These are phyloP conservation scores for Pisolithus marmoratus DNA, from an alignment of 768 basidiomycete species.

Conservation along the genomic window DNA sequence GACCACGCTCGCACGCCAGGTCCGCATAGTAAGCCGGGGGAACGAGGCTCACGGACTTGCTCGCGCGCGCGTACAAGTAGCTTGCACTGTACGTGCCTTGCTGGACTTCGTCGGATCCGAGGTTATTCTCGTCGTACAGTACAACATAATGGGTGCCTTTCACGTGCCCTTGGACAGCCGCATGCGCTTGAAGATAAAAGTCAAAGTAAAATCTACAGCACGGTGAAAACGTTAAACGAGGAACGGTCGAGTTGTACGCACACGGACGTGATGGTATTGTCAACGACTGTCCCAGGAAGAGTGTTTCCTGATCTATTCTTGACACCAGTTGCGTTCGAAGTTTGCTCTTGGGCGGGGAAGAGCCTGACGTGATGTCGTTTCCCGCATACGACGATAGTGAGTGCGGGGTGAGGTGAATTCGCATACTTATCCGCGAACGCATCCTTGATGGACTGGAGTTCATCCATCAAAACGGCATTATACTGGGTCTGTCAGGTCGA, in stretches of 20 bases:
- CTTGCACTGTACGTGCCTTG: slow-evolving; percentile 38
- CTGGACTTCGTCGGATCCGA: slow-evolving; percentile 41
- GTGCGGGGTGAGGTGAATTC: slow-evolving; percentile 33
- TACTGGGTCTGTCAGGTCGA: slow-evolving; percentile 34
- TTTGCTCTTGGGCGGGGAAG: slow-evolving; percentile 26
- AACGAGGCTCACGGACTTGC: slow-evolving; percentile 25
- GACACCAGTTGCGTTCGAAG: slow-evolving; percentile 29
- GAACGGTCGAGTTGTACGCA: slow-evolving; percentile 42
- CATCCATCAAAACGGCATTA: slow-evolving; percentile 32
- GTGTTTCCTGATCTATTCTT: slow-evolving; percentile 33
- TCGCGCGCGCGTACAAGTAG: slow-evolving; percentile 47
- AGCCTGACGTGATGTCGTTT: slow-evolving; percentile 48
- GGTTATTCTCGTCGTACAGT: slow-evolving; percentile 41
- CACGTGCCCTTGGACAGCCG: slow-evolving; percentile 33
- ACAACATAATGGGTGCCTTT: slow-evolving; percentile 44
- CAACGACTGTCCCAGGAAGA: slow-evolving; percentile 42
- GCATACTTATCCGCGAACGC: slow-evolving; percentile 29
- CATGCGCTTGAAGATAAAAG: slow-evolving; percentile 20
- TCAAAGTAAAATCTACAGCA: slow-evolving; percentile 1
- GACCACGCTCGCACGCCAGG: slow-evolving; percentile 40
- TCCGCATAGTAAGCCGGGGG: slow-evolving; percentile 30
- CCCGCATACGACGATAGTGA: slow-evolving; percentile 42
- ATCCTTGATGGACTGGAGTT: slow-evolving; percentile 34
- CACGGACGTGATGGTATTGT: slow-evolving; percentile 40
- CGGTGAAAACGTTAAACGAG: slow-evolving; percentile 35